Conservation (phyloP, 1,284 basidiomycete species). For the Leccinum fallax region DNA sequence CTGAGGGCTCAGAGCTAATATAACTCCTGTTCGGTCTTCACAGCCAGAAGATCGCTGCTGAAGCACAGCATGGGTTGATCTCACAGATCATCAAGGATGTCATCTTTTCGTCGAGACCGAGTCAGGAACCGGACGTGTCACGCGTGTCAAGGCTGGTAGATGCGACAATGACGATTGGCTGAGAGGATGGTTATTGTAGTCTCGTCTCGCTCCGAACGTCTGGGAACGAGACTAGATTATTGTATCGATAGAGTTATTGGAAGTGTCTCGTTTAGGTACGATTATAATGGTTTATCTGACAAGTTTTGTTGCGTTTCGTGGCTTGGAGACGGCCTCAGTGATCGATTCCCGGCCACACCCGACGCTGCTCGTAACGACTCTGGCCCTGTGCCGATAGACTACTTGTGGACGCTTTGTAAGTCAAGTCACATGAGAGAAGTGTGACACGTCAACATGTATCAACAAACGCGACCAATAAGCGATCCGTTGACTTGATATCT, state of each 20-base stretch:
- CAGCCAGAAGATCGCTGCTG: slow-evolving; percentile 83
- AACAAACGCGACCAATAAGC: slow-evolving; percentile 22
- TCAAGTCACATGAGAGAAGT: slow-evolving; percentile 18
- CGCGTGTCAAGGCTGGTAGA: slow-evolving; percentile 40
- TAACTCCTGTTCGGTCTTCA: slow-evolving; percentile 1
- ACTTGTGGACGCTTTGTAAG: not conserved
- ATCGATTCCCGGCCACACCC: not conserved
- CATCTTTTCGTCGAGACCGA: slow-evolving; percentile 71
- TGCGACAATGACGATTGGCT: slow-evolving; percentile 41
- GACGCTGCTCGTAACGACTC: too few relatives aligned
- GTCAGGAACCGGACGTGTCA: slow-evolving; percentile 29
- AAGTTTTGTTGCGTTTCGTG: not conserved
- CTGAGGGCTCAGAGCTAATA: not conserved
- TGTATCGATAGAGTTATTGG: slow-evolving; percentile 5
- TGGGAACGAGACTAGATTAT: slow-evolving; percentile 1
- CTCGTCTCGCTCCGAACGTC: not conserved
- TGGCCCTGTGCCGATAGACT: too few relatives aligned
- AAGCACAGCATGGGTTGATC: slow-evolving; percentile 90
- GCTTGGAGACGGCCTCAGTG: not conserved
- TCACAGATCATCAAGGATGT: slow-evolving; percentile 89
- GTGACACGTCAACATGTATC: slow-evolving; percentile 29
- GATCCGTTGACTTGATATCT: not conserved
- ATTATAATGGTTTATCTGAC: slow-evolving; percentile 1
- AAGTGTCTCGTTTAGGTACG: not conserved
- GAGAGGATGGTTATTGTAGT: not conserved